Conservation (phyloP, 2,329 filamentous ascomycete species). For the Pleomassaria siparia region DNA sequence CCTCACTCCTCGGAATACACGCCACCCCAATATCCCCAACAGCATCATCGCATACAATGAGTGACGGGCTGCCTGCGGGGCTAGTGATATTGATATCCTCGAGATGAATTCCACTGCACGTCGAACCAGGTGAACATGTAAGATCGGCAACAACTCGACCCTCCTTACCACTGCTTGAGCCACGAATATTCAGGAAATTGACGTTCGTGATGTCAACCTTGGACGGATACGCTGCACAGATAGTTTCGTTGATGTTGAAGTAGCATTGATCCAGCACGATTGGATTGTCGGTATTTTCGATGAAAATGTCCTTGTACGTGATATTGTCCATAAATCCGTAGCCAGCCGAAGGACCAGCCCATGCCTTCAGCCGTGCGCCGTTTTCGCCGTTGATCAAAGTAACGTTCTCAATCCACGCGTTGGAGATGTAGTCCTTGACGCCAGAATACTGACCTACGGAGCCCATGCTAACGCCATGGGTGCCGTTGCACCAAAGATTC, state of each 20-base stretch:
- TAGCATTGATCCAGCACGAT: slow-evolving; percentile 65
- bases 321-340: slow-evolving; percentile 64
- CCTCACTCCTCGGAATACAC: slow-evolving; percentile 40
- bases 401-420: slow-evolving; percentile 60
- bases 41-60: slow-evolving; percentile 55
- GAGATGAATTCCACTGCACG: slow-evolving; percentile 59
- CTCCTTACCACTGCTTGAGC: slow-evolving; percentile 58
- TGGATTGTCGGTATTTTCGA: slow-evolving; percentile 60
- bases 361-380: slow-evolving; percentile 62
- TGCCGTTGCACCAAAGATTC: slow-evolving; percentile 38
- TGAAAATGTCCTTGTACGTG: slow-evolving; percentile 63
- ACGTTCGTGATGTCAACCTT: slow-evolving; percentile 62
- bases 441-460: slow-evolving; percentile 35
- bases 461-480: slow-evolving; percentile 37
- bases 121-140: slow-evolving; percentile 58
- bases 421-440: slow-evolving; percentile 35
- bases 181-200: slow-evolving; percentile 60
- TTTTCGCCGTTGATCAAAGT: slow-evolving; percentile 57
- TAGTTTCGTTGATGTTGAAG: slow-evolving; percentile 57
- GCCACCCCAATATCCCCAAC: slow-evolving; percentile 45
- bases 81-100: slow-evolving; percentile 58
- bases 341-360: slow-evolving; percentile 60
- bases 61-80: slow-evolving; percentile 45
- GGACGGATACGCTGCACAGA: slow-evolving; percentile 57
- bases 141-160: slow-evolving; percentile 58